Conservation (phyloP, 352 stramenopile genomes). For the Phytophthora multivora region DNA sequence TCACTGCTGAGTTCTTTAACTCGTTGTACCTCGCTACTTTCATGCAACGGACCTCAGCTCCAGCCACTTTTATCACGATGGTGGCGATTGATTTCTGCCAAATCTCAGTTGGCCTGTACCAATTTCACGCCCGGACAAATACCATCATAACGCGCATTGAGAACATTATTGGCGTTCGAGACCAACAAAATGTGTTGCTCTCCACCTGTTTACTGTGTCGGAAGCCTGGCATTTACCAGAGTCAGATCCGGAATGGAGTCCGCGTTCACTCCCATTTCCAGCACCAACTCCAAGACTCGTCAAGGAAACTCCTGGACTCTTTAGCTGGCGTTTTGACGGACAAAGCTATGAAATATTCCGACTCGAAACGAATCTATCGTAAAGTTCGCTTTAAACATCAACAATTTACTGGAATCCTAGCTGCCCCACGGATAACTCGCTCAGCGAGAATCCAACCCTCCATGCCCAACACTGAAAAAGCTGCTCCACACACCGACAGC, state of each 20-base stretch:
- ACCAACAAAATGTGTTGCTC: neutral
- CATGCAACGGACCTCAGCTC: slow-evolving; percentile 11
- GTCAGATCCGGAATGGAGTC: neutral
- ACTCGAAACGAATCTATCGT: neutral
- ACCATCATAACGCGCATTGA: neutral
- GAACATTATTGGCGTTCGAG: neutral
- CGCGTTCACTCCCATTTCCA: neutral
- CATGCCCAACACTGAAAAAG: neutral
- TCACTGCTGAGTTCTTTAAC: slow-evolving; percentile 22
- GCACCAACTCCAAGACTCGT: slow-evolving; percentile 1
- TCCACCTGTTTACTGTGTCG: slow-evolving; percentile 1
- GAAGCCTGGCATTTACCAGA: neutral
- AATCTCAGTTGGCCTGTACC: neutral
- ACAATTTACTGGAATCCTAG: neutral
- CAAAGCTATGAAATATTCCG: neutral
- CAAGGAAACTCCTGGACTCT: neutral
- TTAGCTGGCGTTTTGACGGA: neutral
- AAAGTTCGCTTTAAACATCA: neutral
- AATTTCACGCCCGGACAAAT: neutral
- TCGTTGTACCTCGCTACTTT: slow-evolving; percentile 13
- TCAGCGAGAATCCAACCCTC: neutral
- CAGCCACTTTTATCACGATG: slow-evolving; percentile 2
- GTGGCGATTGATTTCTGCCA: slow-evolving; percentile 8
- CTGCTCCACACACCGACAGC: no score
- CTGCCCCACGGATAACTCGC: neutral